Evolutionary conservation across 2,329 filamentous ascomycete species (phyloP), one percentile per base, ranked within the genome.

Genomic region (Colletotrichum simmondsii): DNA sequence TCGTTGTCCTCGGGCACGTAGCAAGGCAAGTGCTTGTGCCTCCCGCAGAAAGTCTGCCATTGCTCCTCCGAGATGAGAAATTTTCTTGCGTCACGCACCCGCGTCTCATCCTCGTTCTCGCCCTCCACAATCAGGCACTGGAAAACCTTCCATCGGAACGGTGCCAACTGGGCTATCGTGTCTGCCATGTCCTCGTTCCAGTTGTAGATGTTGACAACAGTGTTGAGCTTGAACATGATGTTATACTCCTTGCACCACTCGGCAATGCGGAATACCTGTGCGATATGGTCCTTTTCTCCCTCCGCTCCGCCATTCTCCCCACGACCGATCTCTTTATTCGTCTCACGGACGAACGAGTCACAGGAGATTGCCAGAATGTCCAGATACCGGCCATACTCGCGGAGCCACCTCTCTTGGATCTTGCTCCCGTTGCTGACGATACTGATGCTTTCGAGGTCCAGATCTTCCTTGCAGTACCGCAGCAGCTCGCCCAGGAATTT

Each of bases 181-280:
- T 70, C 75, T 53, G 80, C 81, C 86, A 88, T 88, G 73, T 87
- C 85, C 77, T 90, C 88, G 2, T 84, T 65, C 77, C 80, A 86
- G 75, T 90, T 90, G 62, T 84, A 78, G 2, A 75, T 79, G 76
- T 83, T 85, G 4, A 90, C 84, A 0, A 90, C 88, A 0, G 88
- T 90, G 79, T 90, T 90, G 63, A 90, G 77, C 80, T 90, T 90
- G 81, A 90, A 89, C 78, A 84, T 87, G 77, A 90, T 85, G 1
- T 83, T 82, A 28, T 83, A 83, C 68, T 85, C 69, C 4, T 77
- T 75, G 77, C 88, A 90, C 83, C 85, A 86, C 6, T 78, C 77
- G 5, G 79, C 77, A 72, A 90, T 83, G 14, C 79, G 75, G 63
- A 83, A 84, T 1, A 90, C 80, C 64, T 85, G 81, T 22, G 71